Base-by-base conservation (phyloP, 1,284 basidiomycete species). In the Rhodotorula sp. region DNA sequence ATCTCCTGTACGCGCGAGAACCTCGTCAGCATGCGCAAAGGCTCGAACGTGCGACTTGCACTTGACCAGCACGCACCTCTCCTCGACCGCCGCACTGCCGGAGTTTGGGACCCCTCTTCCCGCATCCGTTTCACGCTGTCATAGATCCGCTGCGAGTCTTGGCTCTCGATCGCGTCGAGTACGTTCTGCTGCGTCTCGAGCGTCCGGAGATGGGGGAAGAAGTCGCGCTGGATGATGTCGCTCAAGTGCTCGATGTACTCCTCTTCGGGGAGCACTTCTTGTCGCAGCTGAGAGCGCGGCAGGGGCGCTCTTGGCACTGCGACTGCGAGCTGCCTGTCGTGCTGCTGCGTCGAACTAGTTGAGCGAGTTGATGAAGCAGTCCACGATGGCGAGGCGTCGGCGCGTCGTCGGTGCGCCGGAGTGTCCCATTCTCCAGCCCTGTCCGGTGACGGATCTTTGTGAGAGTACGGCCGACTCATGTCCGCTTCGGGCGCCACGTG, bases 191-290 rank as follows among this genome's bases (percentile, higher is more conserved):
- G 91, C 29, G 91, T 91, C 76, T 94, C 90, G 45, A 95, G 84
- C 76, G 91, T 90, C 29, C 89, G 87, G 18, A 96, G 86, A 20
- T 90, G 91, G 0, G 95, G 95, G 79, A 98, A 99, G 85, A 98
- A 99, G 82, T 98, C 95, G 63, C 96, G 88, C 60, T 91, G 89
- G 79, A 99, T 97, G 79, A 99, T 96, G 62, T 88, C 86, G 4
- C 92, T 93, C n/a, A 99, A 85, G 1, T 91, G 91, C 63, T 87
- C 87, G 1, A 93, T 95, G 80, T 99, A 99, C 78, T 93, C 91
- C 76, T 98, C 94, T 83, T 99, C 95, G 2, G 73, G 60, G 2
- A 75, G 62, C 42, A 75, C 67, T 53, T 75, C 56, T 10, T 75
- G 73, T 37, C 62, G 66, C 22, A 72, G n/a, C 6, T 45, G 45